Base-by-base conservation (phyloP, 106 monocot species). In the Xerophyta viscosa region DNA sequence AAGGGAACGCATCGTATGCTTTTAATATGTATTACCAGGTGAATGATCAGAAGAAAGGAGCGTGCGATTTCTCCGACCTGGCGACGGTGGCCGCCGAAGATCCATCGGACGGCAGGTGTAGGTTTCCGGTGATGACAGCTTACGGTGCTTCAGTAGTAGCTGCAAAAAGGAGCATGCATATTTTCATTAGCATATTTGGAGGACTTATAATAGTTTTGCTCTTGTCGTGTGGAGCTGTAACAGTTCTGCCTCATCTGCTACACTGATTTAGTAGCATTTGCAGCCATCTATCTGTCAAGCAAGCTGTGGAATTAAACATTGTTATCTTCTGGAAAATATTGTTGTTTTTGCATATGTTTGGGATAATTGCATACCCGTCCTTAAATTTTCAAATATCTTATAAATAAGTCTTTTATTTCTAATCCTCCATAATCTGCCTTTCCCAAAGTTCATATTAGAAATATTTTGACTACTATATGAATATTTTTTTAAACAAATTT, bases 91-190 rank as follows among this genome's bases (percentile, higher is more conserved):
- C 43, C n/a, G n/a, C 8, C 3, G 14, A 44, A 44, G n/a, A 44
- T 44, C 43, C 43, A 17, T 44, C 68, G 5, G 45, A 61, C 4
- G 72, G 46, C 20, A 42, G 29, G 3, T 82, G 82, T 29, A 50
- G 56, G 36, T 77, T 73, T 58, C 60, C 64, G 15, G 59, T 77
- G 28, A 72, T 72, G 71, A 69, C 66, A 26, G 68, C 57, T n/a
- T 60, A 55, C 21, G 19, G 63, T 39, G 26, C 39, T 6, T 31
- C 18, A n/a, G 20, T 18, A 14, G 27, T 19, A 5, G 6, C 54
- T 17, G 7, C 24, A 7, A 29, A 23, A 42, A 52, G 60, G 39
- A 4, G 10, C 5, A 15, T 33, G 33, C 27, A 49, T 41, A 29
- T 59, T 23, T 18, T 31, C n/a, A 0, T 30, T n/a, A 37, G 19